A percentile compares a stretch with the other conserved stretches of the same genome.
Conservation (phyloP, 495 filamentous ascomycete genomes). For the Penicillium ucsense region DNA sequence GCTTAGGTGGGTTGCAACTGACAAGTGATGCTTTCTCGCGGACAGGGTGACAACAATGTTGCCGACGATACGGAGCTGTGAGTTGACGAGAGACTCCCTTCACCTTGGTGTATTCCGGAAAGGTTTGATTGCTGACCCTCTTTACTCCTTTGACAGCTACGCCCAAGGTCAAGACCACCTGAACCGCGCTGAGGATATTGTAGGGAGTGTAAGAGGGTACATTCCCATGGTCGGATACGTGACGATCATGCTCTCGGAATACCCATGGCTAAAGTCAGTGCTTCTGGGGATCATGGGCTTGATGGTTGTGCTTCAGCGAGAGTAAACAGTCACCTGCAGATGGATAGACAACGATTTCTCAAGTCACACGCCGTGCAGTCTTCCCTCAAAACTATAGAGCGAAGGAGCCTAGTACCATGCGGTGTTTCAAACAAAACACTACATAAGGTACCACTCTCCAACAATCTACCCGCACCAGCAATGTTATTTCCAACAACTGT, state of each 20-base stretch:
- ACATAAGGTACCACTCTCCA: too few species aligned
- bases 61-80: conserved; percentile 88
- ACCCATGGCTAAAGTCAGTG: conserved; percentile 94
- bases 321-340: conserved; percentile 33
- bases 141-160: conserved; percentile 16
- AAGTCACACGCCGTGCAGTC: too few species aligned
- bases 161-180: conserved; percentile 77
- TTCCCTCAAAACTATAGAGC: too few species aligned
- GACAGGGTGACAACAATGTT: conserved; percentile 81
- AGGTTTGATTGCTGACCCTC: not conserved
- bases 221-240: conserved; percentile 95
- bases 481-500: too few species aligned
- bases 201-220: conserved; percentile 89
- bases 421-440: not conserved
- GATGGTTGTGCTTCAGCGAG: conserved; percentile 86
- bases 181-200: conserved; percentile 74
- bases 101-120: not conserved
- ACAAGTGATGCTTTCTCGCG: not conserved
- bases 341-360: too few species aligned
- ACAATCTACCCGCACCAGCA: too few species aligned
- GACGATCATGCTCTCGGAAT: conserved; percentile 90
- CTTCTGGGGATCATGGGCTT: conserved; percentile 92
- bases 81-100: not conserved
- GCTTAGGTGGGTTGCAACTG: not conserved
- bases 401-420: not conserved